phyloP scores from a whole-genome alignment of 345 rosid genomes.

The Rhodomyrtus tomentosa region DNA sequence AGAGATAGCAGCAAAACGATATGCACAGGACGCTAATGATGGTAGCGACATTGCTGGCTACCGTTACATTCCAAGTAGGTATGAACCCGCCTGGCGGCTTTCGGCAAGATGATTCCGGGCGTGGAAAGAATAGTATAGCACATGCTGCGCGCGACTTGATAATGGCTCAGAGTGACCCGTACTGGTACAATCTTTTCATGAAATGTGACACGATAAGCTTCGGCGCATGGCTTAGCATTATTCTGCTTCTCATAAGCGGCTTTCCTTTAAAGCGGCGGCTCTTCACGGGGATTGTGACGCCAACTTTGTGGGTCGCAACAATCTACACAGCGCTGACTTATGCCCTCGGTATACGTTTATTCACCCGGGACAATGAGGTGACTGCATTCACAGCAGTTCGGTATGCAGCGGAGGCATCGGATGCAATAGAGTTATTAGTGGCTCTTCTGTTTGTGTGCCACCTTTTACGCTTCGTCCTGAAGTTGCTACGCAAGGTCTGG shows the following conservation, averaged over 20 bases:
- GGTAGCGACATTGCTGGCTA: neutral
- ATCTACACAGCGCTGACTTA: neutral
- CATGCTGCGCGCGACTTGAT: neutral
- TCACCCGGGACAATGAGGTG: neutral
- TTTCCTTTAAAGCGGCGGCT: neutral
- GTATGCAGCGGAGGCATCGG: fast-evolving
- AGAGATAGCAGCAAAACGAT: neutral
- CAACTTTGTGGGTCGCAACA: fast-evolving
- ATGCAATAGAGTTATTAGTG: neutral
- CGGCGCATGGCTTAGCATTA: neutral
- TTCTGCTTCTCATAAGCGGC: neutral
- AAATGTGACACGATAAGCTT: too few relatives aligned
- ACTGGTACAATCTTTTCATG: neutral
- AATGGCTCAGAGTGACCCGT: neutral
- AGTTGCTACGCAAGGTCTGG: too few relatives aligned
- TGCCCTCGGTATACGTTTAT: neutral
- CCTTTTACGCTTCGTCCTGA: neutral
- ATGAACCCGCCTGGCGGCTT: neutral
- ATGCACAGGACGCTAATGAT: neutral
- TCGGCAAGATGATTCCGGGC: neutral
- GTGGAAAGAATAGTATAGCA: neutral
- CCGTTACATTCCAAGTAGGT: neutral
- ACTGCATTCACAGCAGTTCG: neutral
- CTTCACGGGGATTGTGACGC: neutral
- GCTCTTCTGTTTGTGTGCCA: neutral